Base-by-base conservation (phyloP, 805 yeast species). In the Pichia occidentalis region DNA sequence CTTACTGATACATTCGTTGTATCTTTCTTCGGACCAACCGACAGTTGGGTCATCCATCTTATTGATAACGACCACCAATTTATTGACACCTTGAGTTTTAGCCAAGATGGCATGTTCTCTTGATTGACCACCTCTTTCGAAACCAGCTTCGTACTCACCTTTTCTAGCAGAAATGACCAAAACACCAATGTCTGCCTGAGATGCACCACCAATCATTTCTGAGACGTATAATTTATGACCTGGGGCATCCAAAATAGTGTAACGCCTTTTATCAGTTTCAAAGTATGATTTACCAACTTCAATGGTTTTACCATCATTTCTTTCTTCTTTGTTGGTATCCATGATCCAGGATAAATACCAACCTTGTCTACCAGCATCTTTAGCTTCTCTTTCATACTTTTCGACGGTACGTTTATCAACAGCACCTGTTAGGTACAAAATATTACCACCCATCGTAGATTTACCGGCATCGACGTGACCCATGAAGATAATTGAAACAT, bases 401-500 rank as follows among this genome's bases (percentile, higher is more conserved):
- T 92, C 99, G 49, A 92, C 92, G 16, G 97, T 90, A 70, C 99
- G 85, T 73, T 92, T 92, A 65, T 92, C 98, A 44, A 92, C 98
- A 33, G 97, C 85, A 45, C 97, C 97, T 17, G 97, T 90, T 56
- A 92, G 70, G 59, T 71, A 90, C 48, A 92, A 73, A 51, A 92
- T 70, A 65, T 92, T 92, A 67, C 99, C 99, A 61, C 98, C 98
- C 95, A 92, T 90, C 44, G 99, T 92, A 36, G 96, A 86, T 65
- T 92, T 92, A 61, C 99, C 98, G 24, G 98, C 98, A 73, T 92
- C 98, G 50, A 92, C 99, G 60, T 92, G 99, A 53, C 99, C 99
- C 97, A 92, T 92, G 67, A 92, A 92, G 51, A 92, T 86, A 52
- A 92, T 82, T 14, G 97, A 88, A 60, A 92, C 75, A 67, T 92